A percentile compares a stretch with the other conserved stretches of the same genome.
Evolutionary conservation across 176 grass and related monocot species (phyloP).

Genomic region (Cymbopogon citratus): DNA sequence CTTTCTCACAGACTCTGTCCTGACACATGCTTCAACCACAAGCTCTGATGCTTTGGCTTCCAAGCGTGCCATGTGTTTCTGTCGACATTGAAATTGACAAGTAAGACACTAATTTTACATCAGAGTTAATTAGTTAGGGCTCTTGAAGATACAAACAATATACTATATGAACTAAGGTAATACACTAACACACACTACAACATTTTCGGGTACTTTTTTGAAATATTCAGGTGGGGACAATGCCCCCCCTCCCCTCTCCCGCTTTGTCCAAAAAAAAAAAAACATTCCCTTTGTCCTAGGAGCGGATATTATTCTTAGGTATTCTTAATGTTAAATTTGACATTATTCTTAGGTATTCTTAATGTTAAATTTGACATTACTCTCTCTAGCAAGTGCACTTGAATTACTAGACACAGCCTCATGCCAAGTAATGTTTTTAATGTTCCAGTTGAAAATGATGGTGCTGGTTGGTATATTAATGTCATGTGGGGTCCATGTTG

Average conservation of each 20-base stretch:
- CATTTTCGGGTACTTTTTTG: too few relatives aligned
- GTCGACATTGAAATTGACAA: neutral
- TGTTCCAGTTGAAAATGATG: constrained; percentile 16
- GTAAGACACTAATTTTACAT: neutral
- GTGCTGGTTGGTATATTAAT: neutral
- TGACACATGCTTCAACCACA: constrained; percentile 84
- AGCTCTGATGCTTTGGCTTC: constrained; percentile 76
- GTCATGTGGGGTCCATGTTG: constrained; percentile 1
- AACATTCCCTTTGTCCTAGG: neutral
- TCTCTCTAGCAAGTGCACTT: constrained; percentile 8
- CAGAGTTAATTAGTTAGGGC: neutral
- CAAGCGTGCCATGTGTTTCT: constrained; percentile 87
- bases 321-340: neutral
- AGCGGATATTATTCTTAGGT: neutral
- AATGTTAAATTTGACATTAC: neutral
- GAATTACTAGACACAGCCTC: neutral
- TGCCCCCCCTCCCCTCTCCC: too few relatives aligned
- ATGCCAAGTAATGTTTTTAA: neutral
- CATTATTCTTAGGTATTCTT: neutral
- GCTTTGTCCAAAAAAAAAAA: too few relatives aligned
- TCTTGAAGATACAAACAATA: neutral
- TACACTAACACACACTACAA: neutral
- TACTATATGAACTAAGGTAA: neutral
- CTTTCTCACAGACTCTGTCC: constrained; percentile 73
- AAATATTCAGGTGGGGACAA: neutral